These are phyloP conservation scores for Penstemon davidsonii DNA, from an alignment of 257 asterid species.

Conservation along the genomic window DNA sequence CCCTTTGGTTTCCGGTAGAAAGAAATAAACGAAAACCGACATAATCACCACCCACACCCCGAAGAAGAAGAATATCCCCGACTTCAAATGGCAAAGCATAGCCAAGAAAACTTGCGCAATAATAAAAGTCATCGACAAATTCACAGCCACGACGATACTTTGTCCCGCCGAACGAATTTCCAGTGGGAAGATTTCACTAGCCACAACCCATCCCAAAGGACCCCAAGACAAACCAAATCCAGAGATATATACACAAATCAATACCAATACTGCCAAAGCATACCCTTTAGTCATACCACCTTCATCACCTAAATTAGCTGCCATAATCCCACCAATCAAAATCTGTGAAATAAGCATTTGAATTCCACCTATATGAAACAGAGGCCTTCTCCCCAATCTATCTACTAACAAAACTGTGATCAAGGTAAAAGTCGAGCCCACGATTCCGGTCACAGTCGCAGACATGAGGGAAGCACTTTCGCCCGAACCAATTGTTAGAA, in stretches of 20 bases:
- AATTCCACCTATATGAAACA: conserved; percentile 21
- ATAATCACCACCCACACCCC: conserved; percentile 22
- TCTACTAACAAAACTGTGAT: conserved; percentile 6
- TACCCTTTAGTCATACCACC: conserved; percentile 23
- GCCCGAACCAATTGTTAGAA: conserved; percentile 25
- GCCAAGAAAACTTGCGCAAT: conserved; percentile 23
- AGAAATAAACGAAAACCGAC: conserved; percentile 15
- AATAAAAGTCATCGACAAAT: conserved; percentile 3
- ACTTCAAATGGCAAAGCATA: conserved; percentile 23
- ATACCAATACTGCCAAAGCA: background rate
- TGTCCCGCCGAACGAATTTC: conserved; percentile 25
- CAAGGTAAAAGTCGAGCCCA: background rate
- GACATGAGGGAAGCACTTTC: conserved; percentile 25
- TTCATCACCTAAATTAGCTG: conserved; percentile 16
- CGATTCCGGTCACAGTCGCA: conserved; percentile 15
- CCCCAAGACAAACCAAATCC: conserved; percentile 28
- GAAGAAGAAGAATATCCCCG: conserved; percentile 22
- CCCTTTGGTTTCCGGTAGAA: conserved; percentile 15
- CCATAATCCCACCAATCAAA: conserved; percentile 13
- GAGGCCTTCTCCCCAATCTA: conserved; percentile 19
- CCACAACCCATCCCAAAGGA: conserved; percentile 21
- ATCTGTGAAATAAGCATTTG: conserved; percentile 15
- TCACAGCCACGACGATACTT: conserved; percentile 22
- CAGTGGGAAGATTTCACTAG: conserved; percentile 18
- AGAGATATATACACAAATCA: conserved; percentile 10